A percentile compares a stretch with the other conserved stretches of the same genome.
These are phyloP conservation scores for Arthrinium puccinioides DNA, from an alignment of 2,329 filamentous ascomycete species.

Conservation along the genomic window DNA sequence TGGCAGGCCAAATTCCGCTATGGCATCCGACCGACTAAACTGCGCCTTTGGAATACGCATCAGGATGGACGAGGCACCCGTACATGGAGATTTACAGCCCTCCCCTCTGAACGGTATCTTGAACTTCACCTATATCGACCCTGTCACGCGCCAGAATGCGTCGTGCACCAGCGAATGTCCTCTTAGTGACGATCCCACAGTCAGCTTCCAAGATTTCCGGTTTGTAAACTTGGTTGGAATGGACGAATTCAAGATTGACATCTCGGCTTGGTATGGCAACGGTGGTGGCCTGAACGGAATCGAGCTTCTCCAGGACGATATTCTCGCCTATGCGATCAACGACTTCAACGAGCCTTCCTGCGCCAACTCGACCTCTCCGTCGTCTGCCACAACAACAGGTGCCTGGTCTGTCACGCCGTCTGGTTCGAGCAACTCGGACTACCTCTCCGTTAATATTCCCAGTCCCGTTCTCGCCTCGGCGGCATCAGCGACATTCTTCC, in stretches of 20 bases:
- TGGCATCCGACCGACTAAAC: slow-evolving; percentile 77
- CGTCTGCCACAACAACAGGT: slow-evolving; percentile 62
- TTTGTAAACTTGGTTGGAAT: slow-evolving; percentile 88
- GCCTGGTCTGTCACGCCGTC: slow-evolving; percentile 67
- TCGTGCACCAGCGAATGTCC: slow-evolving; percentile 80
- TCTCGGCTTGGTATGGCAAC: slow-evolving; percentile 78
- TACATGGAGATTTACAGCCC: slow-evolving; percentile 77
- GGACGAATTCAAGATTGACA: slow-evolving; percentile 77
- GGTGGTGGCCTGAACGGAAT: slow-evolving; percentile 83
- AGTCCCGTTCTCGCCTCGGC: slow-evolving; percentile 47
- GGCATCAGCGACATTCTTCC: slow-evolving; percentile 68
- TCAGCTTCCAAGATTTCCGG: slow-evolving; percentile 77
- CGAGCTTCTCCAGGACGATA: slow-evolving; percentile 78
- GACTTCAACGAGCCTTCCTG: slow-evolving; percentile 86
- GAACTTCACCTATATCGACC: slow-evolving; percentile 88
- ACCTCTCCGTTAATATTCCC: slow-evolving; percentile 62
- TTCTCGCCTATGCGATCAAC: slow-evolving; percentile 77
- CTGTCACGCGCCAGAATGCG: slow-evolving; percentile 55
- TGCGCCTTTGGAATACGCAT: slow-evolving; percentile 84
- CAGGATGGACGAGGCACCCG: slow-evolving; percentile 78
- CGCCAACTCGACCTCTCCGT: slow-evolving; percentile 54
- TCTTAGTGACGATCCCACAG: slow-evolving; percentile 61
- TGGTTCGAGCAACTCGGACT: slow-evolving; percentile 63
- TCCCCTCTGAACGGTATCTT: slow-evolving; percentile 88
- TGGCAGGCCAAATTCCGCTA: slow-evolving; percentile 82